Percentiles rank a stretch among this genome's conserved stretches.
Conservation (phyloP, 2,329 filamentous ascomycete species). For the Harringtonia aguacate region DNA sequence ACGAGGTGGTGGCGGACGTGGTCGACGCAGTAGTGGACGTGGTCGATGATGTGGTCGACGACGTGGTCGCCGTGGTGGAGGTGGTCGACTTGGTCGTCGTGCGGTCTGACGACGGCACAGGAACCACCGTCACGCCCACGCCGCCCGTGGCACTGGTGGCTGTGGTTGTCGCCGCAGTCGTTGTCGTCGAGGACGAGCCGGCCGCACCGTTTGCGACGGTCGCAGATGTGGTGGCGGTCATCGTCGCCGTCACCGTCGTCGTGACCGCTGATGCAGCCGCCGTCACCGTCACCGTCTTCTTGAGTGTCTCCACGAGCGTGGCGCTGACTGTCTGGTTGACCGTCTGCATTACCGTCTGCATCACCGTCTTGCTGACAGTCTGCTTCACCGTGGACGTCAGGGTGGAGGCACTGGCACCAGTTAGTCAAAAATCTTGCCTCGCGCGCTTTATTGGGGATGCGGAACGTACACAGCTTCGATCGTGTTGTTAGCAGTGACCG, state of each 20-base stretch:
- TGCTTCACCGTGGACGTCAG: too few species aligned
- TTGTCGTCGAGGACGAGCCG: neutral
- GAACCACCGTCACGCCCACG: neutral
- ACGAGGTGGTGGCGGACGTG: neutral
- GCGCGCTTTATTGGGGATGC: too few species aligned
- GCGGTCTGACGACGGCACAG: neutral
- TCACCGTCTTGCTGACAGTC: too few species aligned
- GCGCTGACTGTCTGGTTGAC: too few species aligned
- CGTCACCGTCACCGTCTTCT: neutral
- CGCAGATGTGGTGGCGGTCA: neutral
- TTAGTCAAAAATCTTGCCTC: too few species aligned
- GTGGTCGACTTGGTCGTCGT: neutral
- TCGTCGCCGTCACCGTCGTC: neutral
- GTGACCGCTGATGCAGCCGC: neutral
- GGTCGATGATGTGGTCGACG: neutral
- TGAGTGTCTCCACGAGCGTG: too few species aligned
- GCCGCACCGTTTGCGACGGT: neutral
- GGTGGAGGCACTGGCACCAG: too few species aligned
- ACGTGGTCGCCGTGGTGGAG: neutral
- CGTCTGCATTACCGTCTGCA: too few species aligned
- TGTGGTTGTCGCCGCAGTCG: neutral
- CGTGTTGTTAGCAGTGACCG: neutral
- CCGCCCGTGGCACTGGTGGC: too few species aligned
- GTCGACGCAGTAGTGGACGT: neutral
- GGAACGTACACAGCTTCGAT: neutral